Base-by-base conservation (phyloP, 1,284 basidiomycete species). In the Microbotryomycetes sp. region DNA sequence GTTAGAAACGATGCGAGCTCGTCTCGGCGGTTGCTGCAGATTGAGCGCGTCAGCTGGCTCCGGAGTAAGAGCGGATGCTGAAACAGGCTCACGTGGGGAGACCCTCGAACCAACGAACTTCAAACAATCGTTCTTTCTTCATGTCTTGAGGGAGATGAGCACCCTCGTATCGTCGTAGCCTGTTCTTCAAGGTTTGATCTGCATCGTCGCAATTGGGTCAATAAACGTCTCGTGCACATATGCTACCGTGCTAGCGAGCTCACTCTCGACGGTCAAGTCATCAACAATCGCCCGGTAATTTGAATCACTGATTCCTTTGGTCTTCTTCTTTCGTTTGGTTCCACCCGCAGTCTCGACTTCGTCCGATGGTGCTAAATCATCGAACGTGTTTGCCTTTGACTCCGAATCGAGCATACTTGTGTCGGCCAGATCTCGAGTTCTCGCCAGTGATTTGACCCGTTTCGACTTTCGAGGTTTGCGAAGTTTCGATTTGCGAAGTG, bases 221-320 rank as follows among this genome's bases (percentile, higher is more conserved):
- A n/a, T n/a, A n/a, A n/a, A n/a, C n/a, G n/a, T n/a, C n/a, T n/a
- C n/a, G n/a, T n/a, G n/a, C n/a, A n/a, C n/a, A n/a, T n/a, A n/a
- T n/a, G n/a, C n/a, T n/a, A n/a, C n/a, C n/a, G n/a, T n/a, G n/a
- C n/a, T n/a, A n/a, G n/a, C n/a, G 12, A 19, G 62, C 67, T 46
- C 49, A 66, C 67, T 68, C 42, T 68, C 54, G 7, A 64, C 31
- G 3, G 60, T 55, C 9, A 68, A 53, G 4, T 64, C 67, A 45
- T 68, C 67, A 47, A 66, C 67, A 32, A 68, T 62, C 0, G 52
- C 57, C 7, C 62, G 42, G 46, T 60, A 68, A 1, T 61, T 61
- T 2, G 56, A 46, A 4, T 68, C 66, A 0, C 50, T 50, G 4
- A 63, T 30, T 0, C 46, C 47, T 5, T 29, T 3, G n/a, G 50